These are phyloP conservation scores for Aspergillus bombycis DNA, from an alignment of 2,329 filamentous ascomycete species.

Conservation along the genomic window DNA sequence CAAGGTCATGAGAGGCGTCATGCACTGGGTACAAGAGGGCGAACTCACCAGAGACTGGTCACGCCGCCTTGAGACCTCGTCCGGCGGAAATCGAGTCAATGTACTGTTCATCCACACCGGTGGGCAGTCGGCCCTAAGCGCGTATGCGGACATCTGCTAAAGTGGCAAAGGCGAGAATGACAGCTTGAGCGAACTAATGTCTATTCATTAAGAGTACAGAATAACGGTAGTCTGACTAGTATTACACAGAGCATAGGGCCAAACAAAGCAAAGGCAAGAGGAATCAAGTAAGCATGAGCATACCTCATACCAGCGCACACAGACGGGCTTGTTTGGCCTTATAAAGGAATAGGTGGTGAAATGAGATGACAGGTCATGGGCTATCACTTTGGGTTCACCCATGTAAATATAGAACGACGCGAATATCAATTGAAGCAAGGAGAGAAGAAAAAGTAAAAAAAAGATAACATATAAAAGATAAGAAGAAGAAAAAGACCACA, in stretches of 20 bases:
- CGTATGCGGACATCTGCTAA: slow-evolving; percentile 30
- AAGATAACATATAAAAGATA: slow-evolving; percentile 22
- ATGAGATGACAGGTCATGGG: background rate
- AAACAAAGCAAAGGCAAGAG: slow-evolving; percentile 24
- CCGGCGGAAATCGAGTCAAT: slow-evolving; percentile 26
- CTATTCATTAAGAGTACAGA: slow-evolving; percentile 24
- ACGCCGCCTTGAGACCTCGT: background rate
- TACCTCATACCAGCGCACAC: background rate
- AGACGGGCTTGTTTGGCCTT: background rate
- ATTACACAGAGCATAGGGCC: slow-evolving; percentile 26
- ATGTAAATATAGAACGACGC: slow-evolving; percentile 8
- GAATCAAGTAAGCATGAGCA: slow-evolving; percentile 1
- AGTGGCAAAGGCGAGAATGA: slow-evolving; percentile 11
- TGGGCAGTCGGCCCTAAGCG: slow-evolving; percentile 37
- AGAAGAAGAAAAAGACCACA: slow-evolving; percentile 6
- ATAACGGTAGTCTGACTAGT: slow-evolving; percentile 31
- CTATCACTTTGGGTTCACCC: slow-evolving; percentile 8
- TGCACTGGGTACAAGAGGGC: slow-evolving; percentile 28
- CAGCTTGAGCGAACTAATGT: background rate
- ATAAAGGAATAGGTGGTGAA: background rate
- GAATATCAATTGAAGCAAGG: slow-evolving; percentile 17
- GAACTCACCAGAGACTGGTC: slow-evolving; percentile 23
- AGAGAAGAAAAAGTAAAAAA: slow-evolving; percentile 20
- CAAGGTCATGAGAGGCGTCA: slow-evolving; percentile 35
- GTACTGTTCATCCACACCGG: slow-evolving; percentile 43